phyloP scores from a whole-genome alignment of 371 early-diverging fungal genomes.

The Smittium mucronatum region DNA sequence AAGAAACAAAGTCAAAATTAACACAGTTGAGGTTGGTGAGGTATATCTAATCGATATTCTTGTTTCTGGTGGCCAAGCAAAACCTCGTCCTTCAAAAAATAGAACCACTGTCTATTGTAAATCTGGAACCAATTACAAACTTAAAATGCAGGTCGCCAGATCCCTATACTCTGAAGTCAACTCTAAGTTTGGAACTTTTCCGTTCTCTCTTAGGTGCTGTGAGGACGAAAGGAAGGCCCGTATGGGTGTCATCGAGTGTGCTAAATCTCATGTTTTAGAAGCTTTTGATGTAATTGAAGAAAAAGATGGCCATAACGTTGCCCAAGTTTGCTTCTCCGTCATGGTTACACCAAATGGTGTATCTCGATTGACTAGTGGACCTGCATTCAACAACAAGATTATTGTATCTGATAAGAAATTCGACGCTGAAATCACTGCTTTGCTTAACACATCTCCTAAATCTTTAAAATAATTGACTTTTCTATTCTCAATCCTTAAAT shows the following conservation, averaged over 20 bases:
- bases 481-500: too few relatives aligned
- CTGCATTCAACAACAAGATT: slow-evolving; percentile 45
- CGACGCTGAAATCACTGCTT: slow-evolving; percentile 51
- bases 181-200: slow-evolving; percentile 61
- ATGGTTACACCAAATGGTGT: slow-evolving; percentile 62
- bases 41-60: slow-evolving; percentile 71
- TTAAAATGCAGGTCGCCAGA: slow-evolving; percentile 78
- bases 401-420: slow-evolving; percentile 64
- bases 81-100: slow-evolving; percentile 44
- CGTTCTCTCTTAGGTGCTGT: slow-evolving; percentile 62
- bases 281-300: slow-evolving; percentile 65
- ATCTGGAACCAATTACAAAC: slow-evolving; percentile 63
- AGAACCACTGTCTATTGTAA: slow-evolving; percentile 76
- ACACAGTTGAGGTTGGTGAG: slow-evolving; percentile 67
- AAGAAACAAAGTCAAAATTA: slow-evolving; percentile 48
- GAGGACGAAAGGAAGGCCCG: slow-evolving; percentile 66
- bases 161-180: slow-evolving; percentile 56
- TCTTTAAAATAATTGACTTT: slow-evolving; percentile 2
- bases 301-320: slow-evolving; percentile 57
- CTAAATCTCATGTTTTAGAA: slow-evolving; percentile 53
- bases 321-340: slow-evolving; percentile 79
- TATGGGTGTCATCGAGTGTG: slow-evolving; percentile 73
- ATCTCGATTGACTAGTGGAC: slow-evolving; percentile 51
- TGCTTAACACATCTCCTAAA: slow-evolving; percentile 41
- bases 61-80: slow-evolving; percentile 70